phyloP scores from a whole-genome alignment of 306 rosid genomes.

The Abrus precatorius region DNA sequence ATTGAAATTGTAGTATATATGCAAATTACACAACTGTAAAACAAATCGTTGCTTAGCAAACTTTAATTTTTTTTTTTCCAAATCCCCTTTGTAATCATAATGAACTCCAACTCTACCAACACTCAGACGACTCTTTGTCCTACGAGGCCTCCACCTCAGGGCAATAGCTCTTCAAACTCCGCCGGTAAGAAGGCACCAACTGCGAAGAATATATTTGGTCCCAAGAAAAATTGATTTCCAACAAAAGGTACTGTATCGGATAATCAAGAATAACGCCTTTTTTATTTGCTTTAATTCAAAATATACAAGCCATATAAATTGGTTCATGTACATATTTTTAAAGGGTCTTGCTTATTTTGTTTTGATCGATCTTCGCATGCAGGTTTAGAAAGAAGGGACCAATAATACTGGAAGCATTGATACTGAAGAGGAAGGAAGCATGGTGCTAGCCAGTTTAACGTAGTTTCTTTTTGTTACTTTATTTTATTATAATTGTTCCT shows the following conservation, averaged over 20 bases:
- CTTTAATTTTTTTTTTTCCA: neutral
- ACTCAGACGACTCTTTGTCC: conserved; percentile 10
- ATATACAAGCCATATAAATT: no score
- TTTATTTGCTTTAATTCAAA: no score
- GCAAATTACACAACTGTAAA: neutral
- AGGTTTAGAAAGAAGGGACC: no score
- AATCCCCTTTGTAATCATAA: neutral
- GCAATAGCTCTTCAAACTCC: conserved; percentile 15
- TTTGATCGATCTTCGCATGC: no score
- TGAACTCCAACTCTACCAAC: conserved; percentile 12
- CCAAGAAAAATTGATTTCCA: conserved; percentile 25
- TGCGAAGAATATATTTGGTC: neutral
- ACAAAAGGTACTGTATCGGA: neutral
- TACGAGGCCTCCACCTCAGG: conserved; percentile 33
- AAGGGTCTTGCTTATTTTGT: no score
- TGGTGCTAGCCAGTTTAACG: neutral
- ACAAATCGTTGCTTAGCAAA: conserved; percentile 3
- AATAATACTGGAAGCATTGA: no score
- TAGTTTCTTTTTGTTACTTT: neutral
- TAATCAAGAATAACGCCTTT: neutral
- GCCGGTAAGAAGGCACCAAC: neutral
- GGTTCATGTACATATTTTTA: no score
- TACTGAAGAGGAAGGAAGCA: neutral
- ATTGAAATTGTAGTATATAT: neutral
- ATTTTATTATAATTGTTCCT: neutral